A percentile compares a stretch with the other conserved stretches of the same genome.
These are phyloP conservation scores for Termitomyces sp. DNA, from an alignment of 768 basidiomycete genomes.

Conservation along the genomic window DNA sequence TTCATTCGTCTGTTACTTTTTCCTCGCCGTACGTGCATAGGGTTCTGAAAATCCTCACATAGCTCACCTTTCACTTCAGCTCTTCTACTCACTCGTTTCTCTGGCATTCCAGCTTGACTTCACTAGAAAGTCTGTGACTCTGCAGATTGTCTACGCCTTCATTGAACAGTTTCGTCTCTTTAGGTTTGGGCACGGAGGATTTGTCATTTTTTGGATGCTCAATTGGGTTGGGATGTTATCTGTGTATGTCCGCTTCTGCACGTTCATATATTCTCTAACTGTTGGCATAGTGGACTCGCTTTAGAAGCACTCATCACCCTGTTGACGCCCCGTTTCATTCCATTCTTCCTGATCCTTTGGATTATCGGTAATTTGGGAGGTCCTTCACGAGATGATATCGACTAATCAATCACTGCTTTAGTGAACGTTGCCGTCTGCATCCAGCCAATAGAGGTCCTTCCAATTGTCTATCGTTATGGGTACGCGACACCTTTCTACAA, in stretches of 20 bases:
- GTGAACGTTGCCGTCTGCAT: conserved; percentile 58
- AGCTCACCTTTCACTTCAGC: conserved; percentile 20
- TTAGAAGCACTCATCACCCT: conserved; percentile 57
- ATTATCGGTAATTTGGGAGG: conserved; percentile 42
- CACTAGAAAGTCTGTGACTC: conserved; percentile 32
- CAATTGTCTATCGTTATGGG: conserved; percentile 57
- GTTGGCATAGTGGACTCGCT: conserved; percentile 45
- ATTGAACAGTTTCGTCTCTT: neutral
- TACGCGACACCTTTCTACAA: conserved; percentile 73
- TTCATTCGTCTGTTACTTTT: conserved; percentile 27
- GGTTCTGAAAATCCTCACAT: neutral
- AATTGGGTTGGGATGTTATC: conserved; percentile 59
- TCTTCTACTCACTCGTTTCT: conserved; percentile 58
- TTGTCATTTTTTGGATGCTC: conserved; percentile 69
- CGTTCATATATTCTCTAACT: neutral
- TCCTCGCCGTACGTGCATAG: conserved; percentile 26
- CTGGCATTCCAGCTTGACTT: conserved; percentile 59
- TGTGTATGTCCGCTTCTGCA: conserved; percentile 30
- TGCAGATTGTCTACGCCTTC: neutral
- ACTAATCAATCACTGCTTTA: conserved; percentile 13
- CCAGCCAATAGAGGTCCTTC: conserved; percentile 54
- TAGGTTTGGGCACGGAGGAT: conserved; percentile 47
- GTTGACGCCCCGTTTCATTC: conserved; percentile 48
- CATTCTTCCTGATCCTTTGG: conserved; percentile 64
- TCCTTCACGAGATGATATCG: neutral